These are phyloP conservation scores for Sicyos baderoa DNA, from an alignment of 306 rosid species.

Conservation along the genomic window DNA sequence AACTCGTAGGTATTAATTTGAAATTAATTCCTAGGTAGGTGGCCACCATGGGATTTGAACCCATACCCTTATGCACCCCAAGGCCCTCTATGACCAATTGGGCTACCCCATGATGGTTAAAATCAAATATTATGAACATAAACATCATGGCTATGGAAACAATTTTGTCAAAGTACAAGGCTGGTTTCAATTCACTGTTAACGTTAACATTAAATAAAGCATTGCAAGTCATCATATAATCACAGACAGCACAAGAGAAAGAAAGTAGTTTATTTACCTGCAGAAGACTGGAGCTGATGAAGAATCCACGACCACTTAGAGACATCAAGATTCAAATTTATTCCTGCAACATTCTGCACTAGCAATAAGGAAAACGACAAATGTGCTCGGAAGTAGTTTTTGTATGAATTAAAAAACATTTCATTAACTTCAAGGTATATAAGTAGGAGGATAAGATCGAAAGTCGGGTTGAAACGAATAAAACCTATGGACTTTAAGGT, in stretches of 20 bases:
- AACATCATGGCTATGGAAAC: not conserved
- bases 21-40: no score
- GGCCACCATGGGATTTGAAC: no score
- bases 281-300: conserved; percentile 58
- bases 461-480: not conserved
- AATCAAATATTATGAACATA: not conserved
- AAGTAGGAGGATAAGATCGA: conserved; percentile 2
- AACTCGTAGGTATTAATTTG: no score
- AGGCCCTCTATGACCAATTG: no score
- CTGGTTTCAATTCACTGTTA: not conserved
- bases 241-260: not conserved
- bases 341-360: conserved; percentile 76
- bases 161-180: not conserved
- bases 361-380: not conserved
- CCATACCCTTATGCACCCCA: no score
- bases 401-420: not conserved
- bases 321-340: conserved; percentile 71
- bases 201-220: not conserved
- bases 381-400: not conserved
- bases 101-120: no score
- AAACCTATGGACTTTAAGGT: not conserved
- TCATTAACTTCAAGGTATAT: not conserved
- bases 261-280: conserved; percentile 44
- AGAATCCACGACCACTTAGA: conserved; percentile 86
- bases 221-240: not conserved